Evolutionary conservation across 2,329 filamentous ascomycete species (phyloP).

Genomic region (Aspergillus tamarii): DNA sequence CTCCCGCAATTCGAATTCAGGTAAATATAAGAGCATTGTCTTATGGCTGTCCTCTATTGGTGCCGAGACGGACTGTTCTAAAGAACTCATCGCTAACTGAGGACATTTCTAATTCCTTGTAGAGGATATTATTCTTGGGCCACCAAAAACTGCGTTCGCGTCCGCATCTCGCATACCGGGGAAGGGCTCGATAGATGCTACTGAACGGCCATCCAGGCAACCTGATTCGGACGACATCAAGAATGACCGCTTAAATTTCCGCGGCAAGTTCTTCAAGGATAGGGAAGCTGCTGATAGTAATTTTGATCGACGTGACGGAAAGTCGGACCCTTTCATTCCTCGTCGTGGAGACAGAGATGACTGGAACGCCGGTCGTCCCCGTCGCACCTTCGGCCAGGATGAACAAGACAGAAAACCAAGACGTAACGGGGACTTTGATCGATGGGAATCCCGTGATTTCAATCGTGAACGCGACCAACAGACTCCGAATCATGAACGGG

Average conservation of each 20-base stretch:
- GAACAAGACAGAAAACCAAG: conserved; percentile 45
- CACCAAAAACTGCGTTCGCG: conserved; percentile 79
- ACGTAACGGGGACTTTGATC: conserved; percentile 48
- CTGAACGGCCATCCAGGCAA: conserved; percentile 49
- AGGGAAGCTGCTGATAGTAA: conserved; percentile 39
- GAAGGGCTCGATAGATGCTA: conserved; percentile 50
- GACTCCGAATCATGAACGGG: conserved; percentile 51
- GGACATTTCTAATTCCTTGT: conserved; percentile 41
- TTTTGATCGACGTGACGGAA: conserved; percentile 43
- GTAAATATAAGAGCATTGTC: conserved; percentile 38
- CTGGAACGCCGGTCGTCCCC: conserved; percentile 44
- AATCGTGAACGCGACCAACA: conserved; percentile 61
- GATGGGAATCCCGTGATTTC: conserved; percentile 46
- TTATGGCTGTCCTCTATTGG: not conserved
- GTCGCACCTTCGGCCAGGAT: conserved; percentile 45
- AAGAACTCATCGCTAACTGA: conserved; percentile 21
- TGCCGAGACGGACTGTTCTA: not conserved
- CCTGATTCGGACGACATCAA: conserved; percentile 60
- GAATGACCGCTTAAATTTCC: conserved; percentile 66
- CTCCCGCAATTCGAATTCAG: conserved; percentile 53
- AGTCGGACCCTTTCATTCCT: conserved; percentile 33
- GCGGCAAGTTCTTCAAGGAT: conserved; percentile 50
- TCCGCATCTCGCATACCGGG: conserved; percentile 66
- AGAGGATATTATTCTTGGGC: conserved; percentile 84
- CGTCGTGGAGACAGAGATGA: conserved; percentile 47